Base-by-base conservation (phyloP, 805 yeast genomes). In the Wickerhamiella kurtzmanii region DNA sequence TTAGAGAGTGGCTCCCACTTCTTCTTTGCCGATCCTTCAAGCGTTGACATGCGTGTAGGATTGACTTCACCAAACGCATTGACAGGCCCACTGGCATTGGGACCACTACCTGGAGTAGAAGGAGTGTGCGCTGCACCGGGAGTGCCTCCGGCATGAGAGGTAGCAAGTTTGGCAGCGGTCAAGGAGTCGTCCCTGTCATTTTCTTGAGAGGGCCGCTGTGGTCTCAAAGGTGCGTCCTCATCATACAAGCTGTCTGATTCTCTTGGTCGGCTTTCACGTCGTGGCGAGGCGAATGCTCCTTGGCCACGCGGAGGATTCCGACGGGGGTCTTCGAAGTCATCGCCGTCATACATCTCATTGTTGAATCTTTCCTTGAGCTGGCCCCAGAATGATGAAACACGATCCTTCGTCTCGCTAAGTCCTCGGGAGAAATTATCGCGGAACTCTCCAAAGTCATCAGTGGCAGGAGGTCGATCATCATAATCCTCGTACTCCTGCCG, bases 21-120 rank as follows among this genome's bases (percentile, higher is more conserved):
- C 32, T 25, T 25, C 32, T 25, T 25, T 11, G 32, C 32, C 6
- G 32, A 25, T 6, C 32, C 32, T 11, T 25, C 54, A 3, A 37
- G 16, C 35, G 39, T 44, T 18, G 44, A 16, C n/a, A n/a, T 37
- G 15, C 25, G 44, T 9, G 43, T 22, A 3, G 45, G 42, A 4
- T 32, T 22, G 22, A 48, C 55, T 41, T 57, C 61, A 8, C 60
- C 60, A 41, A 56, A 56, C 21, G 53, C 60, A 41, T 57, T 57
- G 22, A 57, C 60, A n/a, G 56, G 53, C 4, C 52, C 44, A 22
- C 36, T 38, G 18, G 42, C 49, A 11, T 9, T 25, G 13, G 20
- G 13, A 8, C 35, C 39, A 18, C 9, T 25, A n/a, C n/a, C n/a
- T n/a, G n/a, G n/a, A n/a, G n/a, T n/a, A n/a, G n/a, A n/a, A n/a